Percentiles rank a stretch among this genome's conserved stretches.
phyloP scores from a whole-genome alignment of 192 early-diverging fungal genomes.

The Linnemannia elongata region DNA sequence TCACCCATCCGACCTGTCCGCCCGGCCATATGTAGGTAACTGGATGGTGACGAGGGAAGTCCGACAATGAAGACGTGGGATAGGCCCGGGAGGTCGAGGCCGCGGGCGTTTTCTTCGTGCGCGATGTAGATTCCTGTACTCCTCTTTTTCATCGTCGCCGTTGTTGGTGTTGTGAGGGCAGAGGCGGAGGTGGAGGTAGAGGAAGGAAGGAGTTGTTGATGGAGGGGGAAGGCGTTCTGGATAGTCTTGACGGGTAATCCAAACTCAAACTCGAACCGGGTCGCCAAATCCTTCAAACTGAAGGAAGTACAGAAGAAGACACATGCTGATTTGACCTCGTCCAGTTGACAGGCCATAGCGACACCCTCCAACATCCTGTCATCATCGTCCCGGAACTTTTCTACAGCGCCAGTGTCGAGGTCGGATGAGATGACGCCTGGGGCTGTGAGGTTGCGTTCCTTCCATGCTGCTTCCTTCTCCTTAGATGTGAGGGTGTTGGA shows the following conservation, averaged over 20 bases:
- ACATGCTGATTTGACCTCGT: conserved; percentile 59
- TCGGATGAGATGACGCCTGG: background rate
- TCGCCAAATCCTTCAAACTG: conserved; percentile 49
- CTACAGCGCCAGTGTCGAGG: conserved; percentile 4
- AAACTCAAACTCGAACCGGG: conserved; percentile 44
- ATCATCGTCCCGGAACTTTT: conserved; percentile 59
- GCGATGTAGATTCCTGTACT: conserved; percentile 67
- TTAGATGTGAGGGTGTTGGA: background rate
- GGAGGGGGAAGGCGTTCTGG: conserved; percentile 23
- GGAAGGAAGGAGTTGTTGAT: background rate
- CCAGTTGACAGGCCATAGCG: conserved; percentile 58
- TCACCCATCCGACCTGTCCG: conserved; percentile 84
- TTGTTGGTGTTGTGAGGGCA: background rate
- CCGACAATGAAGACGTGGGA: conserved; percentile 89
- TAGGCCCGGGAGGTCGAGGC: conserved; percentile 85
- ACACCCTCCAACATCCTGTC: conserved; percentile 66
- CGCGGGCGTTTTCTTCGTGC: conserved; percentile 83
- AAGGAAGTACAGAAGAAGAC: conserved; percentile 61
- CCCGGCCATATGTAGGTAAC: conserved; percentile 92
- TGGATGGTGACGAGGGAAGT: conserved; percentile 72
- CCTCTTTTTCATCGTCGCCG: background rate
- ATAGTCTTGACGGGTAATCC: conserved; percentile 55
- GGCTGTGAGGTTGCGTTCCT: conserved; percentile 16
- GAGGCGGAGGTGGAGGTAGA: background rate
- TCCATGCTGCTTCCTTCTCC: conserved; percentile 43